These are phyloP conservation scores for Phanerochaete sordida DNA, from an alignment of 768 basidiomycete species.

Conservation along the genomic window DNA sequence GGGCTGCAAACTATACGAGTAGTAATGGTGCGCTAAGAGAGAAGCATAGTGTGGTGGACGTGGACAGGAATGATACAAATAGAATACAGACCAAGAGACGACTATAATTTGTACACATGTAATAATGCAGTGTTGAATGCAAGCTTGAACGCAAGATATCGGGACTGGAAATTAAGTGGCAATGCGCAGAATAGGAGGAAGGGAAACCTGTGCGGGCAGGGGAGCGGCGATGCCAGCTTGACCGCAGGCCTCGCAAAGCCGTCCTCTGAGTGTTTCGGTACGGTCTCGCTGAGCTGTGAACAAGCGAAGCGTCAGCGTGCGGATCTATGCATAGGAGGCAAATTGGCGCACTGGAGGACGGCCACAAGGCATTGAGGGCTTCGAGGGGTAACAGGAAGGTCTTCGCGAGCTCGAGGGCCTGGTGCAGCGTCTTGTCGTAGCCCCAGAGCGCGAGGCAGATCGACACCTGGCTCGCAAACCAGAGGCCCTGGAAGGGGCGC, in stretches of 20 bases:
- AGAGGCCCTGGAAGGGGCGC: slow-evolving; percentile 66
- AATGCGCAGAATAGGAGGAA: not conserved
- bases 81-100: not conserved
- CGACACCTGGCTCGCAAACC: slow-evolving; percentile 35
- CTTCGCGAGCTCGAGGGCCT: slow-evolving; percentile 66
- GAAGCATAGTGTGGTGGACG: not conserved
- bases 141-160: not conserved
- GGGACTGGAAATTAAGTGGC: not conserved
- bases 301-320: not conserved
- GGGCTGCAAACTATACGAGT: not conserved
- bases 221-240: not conserved
- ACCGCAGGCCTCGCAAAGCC: not conserved
- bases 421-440: slow-evolving; percentile 51
- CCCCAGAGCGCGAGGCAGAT: slow-evolving; percentile 62
- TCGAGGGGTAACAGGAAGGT: slow-evolving; percentile 61
- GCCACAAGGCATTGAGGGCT: slow-evolving; percentile 69
- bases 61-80: not conserved
- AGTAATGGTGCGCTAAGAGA: not conserved
- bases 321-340: no score
- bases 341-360: slow-evolving; percentile 45
- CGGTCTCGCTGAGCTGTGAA: not conserved
- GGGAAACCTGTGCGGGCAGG: not conserved
- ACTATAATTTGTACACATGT: not conserved
- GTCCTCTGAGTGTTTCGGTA: not conserved
- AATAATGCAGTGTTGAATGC: not conserved